A percentile compares a stretch with the other conserved stretches of the same genome.
These are phyloP conservation scores for Rhypophila decipiens DNA, from an alignment of 495 filamentous ascomycete genomes.

Conservation along the genomic window DNA sequence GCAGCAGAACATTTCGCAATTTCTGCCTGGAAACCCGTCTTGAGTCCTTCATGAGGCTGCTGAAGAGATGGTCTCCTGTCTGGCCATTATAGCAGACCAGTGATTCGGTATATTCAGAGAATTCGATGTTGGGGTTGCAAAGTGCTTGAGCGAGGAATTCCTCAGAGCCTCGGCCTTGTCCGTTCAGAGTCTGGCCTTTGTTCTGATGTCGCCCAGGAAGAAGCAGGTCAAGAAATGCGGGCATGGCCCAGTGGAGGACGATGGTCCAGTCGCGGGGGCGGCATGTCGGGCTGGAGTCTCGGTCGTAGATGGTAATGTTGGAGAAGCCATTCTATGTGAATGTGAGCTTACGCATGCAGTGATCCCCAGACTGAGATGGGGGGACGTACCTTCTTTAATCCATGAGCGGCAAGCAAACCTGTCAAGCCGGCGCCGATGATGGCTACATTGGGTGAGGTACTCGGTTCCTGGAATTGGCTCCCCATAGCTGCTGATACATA, in stretches of 20 bases:
- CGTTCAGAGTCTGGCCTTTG: no score
- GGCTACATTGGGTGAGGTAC: conserved; percentile 26
- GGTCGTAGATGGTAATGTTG: conserved; percentile 43
- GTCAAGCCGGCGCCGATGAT: conserved; percentile 45
- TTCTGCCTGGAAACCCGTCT: conserved; percentile 40
- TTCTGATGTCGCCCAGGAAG: no score
- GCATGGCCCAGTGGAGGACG: conserved; percentile 47
- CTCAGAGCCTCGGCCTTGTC: no score
- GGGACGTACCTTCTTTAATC: conserved; percentile 39
- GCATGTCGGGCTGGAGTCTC: conserved; percentile 26
- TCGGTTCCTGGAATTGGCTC: no score
- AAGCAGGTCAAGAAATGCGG: conserved; percentile 22
- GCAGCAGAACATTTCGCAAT: conserved; percentile 23
- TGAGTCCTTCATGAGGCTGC: conserved; percentile 29
- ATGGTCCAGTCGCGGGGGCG: conserved; percentile 54
- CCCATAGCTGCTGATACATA: no score
- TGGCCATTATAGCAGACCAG: conserved; percentile 39
- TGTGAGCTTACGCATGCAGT: no score
- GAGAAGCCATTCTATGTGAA: conserved; percentile 45
- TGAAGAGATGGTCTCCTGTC: conserved; percentile 40
- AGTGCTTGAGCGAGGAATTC: conserved; percentile 32
- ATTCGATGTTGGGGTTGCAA: conserved; percentile 33
- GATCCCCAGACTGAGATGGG: no score
- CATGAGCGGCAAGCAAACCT: conserved; percentile 44
- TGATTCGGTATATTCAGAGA: conserved; percentile 26